Evolutionary conservation across 176 grass and related monocot species (phyloP), one percentile per base, ranked within the genome.

Genomic region (Oryza coarctata): DNA sequence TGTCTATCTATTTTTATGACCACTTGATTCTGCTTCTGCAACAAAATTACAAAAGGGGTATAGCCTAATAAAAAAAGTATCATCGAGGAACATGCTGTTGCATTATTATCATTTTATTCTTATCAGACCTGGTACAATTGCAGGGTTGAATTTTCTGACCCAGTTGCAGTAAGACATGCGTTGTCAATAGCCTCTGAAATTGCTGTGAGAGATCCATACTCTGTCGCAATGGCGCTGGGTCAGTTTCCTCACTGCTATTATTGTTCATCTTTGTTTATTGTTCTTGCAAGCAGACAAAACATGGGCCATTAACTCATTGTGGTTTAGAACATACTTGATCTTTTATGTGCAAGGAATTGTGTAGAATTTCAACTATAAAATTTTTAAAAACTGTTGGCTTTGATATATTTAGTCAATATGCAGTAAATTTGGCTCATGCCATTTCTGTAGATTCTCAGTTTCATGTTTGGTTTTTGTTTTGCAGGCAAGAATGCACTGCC

Each of bases 141-240:
- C 82, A 99, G 96, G 91, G 84, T 99, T 88, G 86, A 84, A 83
- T 99, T 99, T 93, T 86, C 96, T 63, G 96, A 99, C 69, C 96
- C 96, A 78, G 93, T 99, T 85, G 93, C 90, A 70, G 91, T 99
- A 31, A 91, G 96, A n/a, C 96, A 99, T 87, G 50, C 96, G 9
- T 73, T 99, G 78, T 92, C 90, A 84, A 91, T 99, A 65, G 91
- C 93, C 34, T 93, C 96, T 60, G 96, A 99, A 88, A 93, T 99
- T 60, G 90, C 96, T 49, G 70, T 86, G 26, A 99, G 74, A 93
- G 96, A 99, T 91, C 96, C 96, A 68, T 95, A 99, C 79, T 95
- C 96, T 80, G 96, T 87, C 71, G 96, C 93, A 50, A 95, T 99
- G 96, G 93, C 96, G 45, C 64, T 99, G 73, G 96, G 96, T 99